Evolutionary conservation across 2,329 filamentous ascomycete genomes (phyloP), one percentile per base, ranked within the genome.

Genomic region (Colletotrichum cuscutae): DNA sequence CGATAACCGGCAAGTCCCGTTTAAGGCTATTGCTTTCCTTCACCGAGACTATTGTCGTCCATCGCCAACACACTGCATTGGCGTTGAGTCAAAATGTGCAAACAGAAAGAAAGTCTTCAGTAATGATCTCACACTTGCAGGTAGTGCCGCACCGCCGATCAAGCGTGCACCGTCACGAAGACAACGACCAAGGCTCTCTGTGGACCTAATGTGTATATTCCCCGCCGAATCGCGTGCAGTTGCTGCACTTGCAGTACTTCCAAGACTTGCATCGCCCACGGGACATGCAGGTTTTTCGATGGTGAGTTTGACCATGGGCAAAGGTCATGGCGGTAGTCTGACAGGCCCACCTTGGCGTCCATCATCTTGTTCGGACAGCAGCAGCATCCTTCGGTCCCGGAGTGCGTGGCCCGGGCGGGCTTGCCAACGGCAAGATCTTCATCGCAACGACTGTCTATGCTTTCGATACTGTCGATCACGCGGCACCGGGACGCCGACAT

Each of bases 271-370:
- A 19, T 13, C 26, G 42, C 42, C 42, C 24, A 19, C 11, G 32
- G 52, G 30, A 32, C n/a, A 19, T 54, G 61, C n/a, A 53, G 62
- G 37, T 65, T 53, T 22, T 30, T 26, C 52, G 12, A 22, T 37
- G 28, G 54, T 52, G 56, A 52, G 71, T 65, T 71, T 65, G 71
- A 32, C 59, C 66, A 65, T 57, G 71, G 26, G 56, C 30, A 24
- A 19, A 42, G 59, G 56, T 69, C 59, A 64, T 46, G 59, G 70
- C 65, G 65, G 59, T 12, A 56, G 26, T 58, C 61, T 73, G 60
- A 73, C 71, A 71, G 37, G 54, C 56, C 56, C 60, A 65, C 32
- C 66, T 61, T 57, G 71, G 66, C 66, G n/a, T 37, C 8, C 60
- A 32, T 57, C 11, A 42, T 53, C 35, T 32, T 32, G 42, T 49